These are phyloP conservation scores for Sequoia sempervirens DNA, from an alignment of 75 land plant species.

Conservation along the genomic window DNA sequence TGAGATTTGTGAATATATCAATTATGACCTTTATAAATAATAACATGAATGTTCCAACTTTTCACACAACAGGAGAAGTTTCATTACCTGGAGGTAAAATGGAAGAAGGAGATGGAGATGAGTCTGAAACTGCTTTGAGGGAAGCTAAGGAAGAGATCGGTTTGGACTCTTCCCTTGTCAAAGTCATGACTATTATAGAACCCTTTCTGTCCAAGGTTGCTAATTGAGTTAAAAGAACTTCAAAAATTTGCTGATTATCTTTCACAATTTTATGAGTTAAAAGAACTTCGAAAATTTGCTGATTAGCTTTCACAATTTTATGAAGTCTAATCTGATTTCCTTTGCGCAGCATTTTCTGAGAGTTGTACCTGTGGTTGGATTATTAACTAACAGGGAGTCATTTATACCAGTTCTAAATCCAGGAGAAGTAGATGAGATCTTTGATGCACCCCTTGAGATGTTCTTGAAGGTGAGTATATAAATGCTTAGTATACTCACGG, in stretches of 20 bases:
- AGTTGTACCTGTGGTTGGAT: slow-evolving; percentile 81
- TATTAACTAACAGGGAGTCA: slow-evolving; percentile 46
- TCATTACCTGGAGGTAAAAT: slow-evolving; percentile 89
- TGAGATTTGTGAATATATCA: not conserved
- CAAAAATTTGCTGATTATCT: not conserved
- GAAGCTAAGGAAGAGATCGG: slow-evolving; percentile 98
- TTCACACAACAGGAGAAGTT: slow-evolving; percentile 71
- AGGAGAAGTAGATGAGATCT: slow-evolving; percentile 81
- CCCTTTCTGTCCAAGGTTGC: slow-evolving; percentile 85
- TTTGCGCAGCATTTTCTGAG: slow-evolving; percentile 64
- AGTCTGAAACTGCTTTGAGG: slow-evolving; percentile 71
- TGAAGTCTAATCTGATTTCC: slow-evolving; percentile 2
- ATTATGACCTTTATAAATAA: not conserved
- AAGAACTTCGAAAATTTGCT: no score
- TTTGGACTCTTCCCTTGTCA: slow-evolving; percentile 72
- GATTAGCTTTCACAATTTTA: no score
- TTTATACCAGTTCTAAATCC: slow-evolving; percentile 61
- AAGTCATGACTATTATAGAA: slow-evolving; percentile 69
- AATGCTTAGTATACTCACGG: not conserved
- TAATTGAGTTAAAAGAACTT: not conserved
- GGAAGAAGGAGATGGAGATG: slow-evolving; percentile 85
- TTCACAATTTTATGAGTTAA: no score
- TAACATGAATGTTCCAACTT: not conserved
- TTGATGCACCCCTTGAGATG: slow-evolving; percentile 95
- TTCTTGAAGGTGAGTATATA: slow-evolving; percentile 69